Conservation (phyloP, 768 basidiomycete species). For the Tricholoma bakamatsutake region DNA sequence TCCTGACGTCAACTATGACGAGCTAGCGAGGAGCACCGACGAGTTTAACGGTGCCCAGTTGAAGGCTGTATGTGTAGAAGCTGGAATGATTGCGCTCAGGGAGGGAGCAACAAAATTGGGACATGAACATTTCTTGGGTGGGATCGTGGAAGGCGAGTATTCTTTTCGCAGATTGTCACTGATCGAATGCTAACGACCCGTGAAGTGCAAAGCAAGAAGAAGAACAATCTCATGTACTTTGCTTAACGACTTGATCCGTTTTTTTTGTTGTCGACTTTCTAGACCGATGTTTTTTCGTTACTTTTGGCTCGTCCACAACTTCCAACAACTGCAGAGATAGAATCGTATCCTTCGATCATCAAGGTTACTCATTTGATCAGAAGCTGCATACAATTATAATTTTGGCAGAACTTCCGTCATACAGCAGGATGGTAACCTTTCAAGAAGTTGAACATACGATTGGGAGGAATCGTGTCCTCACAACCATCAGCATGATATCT, state of each 20-base stretch:
- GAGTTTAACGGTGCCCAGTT: constrained; percentile 98
- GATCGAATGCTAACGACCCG: constrained; percentile 7
- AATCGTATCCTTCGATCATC: neutral
- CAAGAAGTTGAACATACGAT: no score
- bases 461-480: neutral
- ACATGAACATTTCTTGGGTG: constrained; percentile 95
- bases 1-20: constrained; percentile 91
- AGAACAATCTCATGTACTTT: constrained; percentile 95
- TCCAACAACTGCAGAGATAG: neutral
- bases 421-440: neutral
- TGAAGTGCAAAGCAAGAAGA: constrained; percentile 98
- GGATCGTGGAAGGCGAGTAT: constrained; percentile 76
- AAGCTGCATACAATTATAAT: neutral
- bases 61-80: constrained; percentile 98
- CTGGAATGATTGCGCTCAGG: constrained; percentile 96
- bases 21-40: constrained; percentile 93
- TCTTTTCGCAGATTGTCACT: constrained; percentile 1
- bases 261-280: neutral
- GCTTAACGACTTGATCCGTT: constrained; percentile 42
- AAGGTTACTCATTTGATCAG: neutral
- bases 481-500: no score
- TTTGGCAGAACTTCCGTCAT: neutral
- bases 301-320: neutral
- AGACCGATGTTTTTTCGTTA: neutral
- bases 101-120: constrained; percentile 85